A percentile compares a stretch with the other conserved stretches of the same genome.
Conservation (phyloP, 257 asterid species). For the Fraxinus pennsylvanica region DNA sequence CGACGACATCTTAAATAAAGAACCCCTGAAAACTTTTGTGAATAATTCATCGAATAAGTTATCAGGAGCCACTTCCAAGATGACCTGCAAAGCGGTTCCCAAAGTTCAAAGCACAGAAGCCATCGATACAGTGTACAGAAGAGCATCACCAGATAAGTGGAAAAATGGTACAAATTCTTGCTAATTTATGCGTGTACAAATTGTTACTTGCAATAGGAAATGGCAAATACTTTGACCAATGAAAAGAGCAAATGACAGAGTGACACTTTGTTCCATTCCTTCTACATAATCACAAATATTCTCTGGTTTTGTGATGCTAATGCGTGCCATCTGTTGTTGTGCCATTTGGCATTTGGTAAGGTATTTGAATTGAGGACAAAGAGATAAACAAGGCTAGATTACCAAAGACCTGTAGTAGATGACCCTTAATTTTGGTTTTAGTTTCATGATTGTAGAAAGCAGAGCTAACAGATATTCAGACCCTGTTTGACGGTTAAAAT, state of each 20-base stretch:
- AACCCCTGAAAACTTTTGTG: slow-evolving; percentile 55
- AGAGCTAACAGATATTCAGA: neutral
- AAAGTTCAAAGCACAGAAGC: slow-evolving; percentile 18
- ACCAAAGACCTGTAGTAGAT: neutral
- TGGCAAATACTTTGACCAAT: neutral
- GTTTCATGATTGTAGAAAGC: neutral
- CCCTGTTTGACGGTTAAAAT: no score
- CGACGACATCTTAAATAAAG: slow-evolving; percentile 69
- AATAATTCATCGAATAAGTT: slow-evolving; percentile 58
- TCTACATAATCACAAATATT: slow-evolving; percentile 8
- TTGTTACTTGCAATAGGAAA: neutral
- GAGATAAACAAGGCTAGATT: neutral
- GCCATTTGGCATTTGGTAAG: slow-evolving; percentile 1
- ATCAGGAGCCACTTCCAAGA: slow-evolving; percentile 87
- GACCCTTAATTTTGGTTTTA: neutral
- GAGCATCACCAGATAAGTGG: slow-evolving; percentile 14
- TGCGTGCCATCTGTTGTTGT: neutral
- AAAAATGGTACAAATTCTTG: neutral
- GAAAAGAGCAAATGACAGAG: neutral
- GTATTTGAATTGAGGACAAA: neutral
- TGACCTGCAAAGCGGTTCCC: slow-evolving; percentile 58
- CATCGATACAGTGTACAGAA: slow-evolving; percentile 10
- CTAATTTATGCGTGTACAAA: slow-evolving; percentile 10
- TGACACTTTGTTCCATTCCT: slow-evolving; percentile 16
- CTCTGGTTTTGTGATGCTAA: neutral